Evolutionary conservation across 2,329 filamentous ascomycete genomes (phyloP), one percentile per base, ranked within the genome.

Genomic region (Coleophoma cylindrospora): DNA sequence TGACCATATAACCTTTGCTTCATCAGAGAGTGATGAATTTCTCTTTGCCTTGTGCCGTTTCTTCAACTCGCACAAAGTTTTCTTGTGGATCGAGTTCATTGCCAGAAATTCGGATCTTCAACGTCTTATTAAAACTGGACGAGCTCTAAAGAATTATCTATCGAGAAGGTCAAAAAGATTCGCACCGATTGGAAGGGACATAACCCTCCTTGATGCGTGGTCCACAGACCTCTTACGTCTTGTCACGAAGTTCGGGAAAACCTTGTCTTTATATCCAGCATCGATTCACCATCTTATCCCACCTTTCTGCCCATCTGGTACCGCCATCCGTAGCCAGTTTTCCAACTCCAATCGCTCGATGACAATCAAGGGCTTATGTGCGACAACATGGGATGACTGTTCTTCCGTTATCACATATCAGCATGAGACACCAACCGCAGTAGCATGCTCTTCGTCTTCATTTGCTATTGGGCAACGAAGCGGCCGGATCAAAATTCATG

Each of bases 241-340:
- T 3, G 60, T 58, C 0, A 63, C 61, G 3, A 64, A 66, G 36
- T 71, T 71, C 56, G 62, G 58, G 9, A 50, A 52, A 14, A 56
- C 57, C 7, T 51, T 71, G 2, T 15, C 55, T 7, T 37, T 45
- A 9, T 60, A 54, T 4, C 66, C 68, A n/a, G 50, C 55, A 2
- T 61, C 67, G 2, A 68, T 70, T n/a, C 64, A 65, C 50, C 61
- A 55, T 36, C 56, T 68, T 2, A 62, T 70, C n/a, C 67, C 63
- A 2, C 64, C 67, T 2, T 59, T 70, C 45, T 70, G 67, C 49
- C 68, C 68, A 13, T 45, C 53, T 2, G 50, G 52, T 4, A 57
- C 45, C 27, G 50, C 53, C 1, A 47, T 55, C 11, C 46, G 50
- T 17, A 59, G 53, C 45, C 53, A 55, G n/a, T 61, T 60, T 47